These are phyloP conservation scores for Erythrophleum fordii DNA, from an alignment of 306 rosid genomes.

Conservation along the genomic window DNA sequence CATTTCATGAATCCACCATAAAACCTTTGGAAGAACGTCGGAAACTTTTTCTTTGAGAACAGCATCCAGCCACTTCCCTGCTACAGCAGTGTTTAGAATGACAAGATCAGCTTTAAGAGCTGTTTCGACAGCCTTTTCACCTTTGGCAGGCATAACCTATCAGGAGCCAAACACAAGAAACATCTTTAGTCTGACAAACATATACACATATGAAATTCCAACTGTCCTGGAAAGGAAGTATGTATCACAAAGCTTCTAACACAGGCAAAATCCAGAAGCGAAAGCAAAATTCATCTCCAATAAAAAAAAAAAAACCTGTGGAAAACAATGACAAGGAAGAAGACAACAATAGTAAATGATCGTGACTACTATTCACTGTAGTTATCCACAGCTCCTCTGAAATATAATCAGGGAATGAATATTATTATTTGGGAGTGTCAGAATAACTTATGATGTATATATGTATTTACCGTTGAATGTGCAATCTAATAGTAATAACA, in stretches of 20 bases:
- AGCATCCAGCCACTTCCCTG: constrained; percentile 96
- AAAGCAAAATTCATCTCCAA: neutral
- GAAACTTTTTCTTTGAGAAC: constrained; percentile 79
- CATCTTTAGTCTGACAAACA: neutral
- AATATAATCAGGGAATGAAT: neutral
- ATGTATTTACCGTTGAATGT: neutral
- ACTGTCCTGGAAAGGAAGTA: neutral
- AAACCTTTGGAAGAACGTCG: constrained; percentile 82
- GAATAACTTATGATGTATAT: neutral
- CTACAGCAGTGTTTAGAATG: constrained; percentile 94
- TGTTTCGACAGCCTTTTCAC: constrained; percentile 67
- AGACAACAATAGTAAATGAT: neutral
- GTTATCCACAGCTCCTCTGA: neutral
- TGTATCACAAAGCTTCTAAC: neutral
- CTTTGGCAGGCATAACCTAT: constrained; percentile 78
- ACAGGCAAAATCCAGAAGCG: neutral
- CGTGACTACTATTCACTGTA: neutral
- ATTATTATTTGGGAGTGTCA: neutral
- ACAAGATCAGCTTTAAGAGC: constrained; percentile 87
- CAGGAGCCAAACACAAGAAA: constrained; percentile 10
- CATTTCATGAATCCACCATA: constrained; percentile 99
- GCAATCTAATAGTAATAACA: neutral
- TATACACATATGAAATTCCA: neutral
- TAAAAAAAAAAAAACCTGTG: too few species aligned
- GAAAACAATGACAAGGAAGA: neutral